Evolutionary conservation across 1,284 basidiomycete species (phyloP), one percentile per base, ranked within the genome.

Genomic region (Testicularia cyperi): DNA sequence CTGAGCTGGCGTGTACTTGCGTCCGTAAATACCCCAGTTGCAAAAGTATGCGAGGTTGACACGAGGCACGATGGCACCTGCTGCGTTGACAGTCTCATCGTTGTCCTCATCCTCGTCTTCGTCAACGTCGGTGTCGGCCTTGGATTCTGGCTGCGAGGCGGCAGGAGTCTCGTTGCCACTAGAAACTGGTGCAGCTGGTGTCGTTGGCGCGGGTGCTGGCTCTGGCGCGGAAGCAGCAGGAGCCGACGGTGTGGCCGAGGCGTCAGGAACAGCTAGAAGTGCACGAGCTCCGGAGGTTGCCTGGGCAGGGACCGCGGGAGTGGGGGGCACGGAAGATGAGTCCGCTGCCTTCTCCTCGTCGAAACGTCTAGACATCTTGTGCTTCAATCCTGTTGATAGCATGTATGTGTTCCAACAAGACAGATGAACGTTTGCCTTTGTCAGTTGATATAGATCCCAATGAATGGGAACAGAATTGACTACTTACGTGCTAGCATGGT

Each of bases 1-100:
- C 72, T 82, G 42, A 31, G 44, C 14, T 8, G 86, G 85, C 83
- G 61, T 51, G 79, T 86, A 94, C 78, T 92, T 91, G 65, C 90
- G 84, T 28, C 84, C 91, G 76, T 95, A 96, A 40, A 95, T 95
- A n/a, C 89, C 91, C 92, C 92, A 87, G 60, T 68, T 77, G 35
- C 67, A 39, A 44, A 76, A 78, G 65, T 60, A 60, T 41, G 22
- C 60, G 10, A 45, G 40, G 31, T 52, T 57, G 48, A 63, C 36
- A 15, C 51, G 44, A 6, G 56, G 56, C 18, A 60, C 56, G n/a
- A 53, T 43, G 19, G 51, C 56, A 16, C 56, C 56, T 31, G 51
- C 51, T 32, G 56, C 49, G 42, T 38, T 43, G n/a, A 54, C 41
- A 12, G 24, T 20, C 21, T 28, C n/a, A 5, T 4, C 9, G 16